Evolutionary conservation across 176 grass and related monocot genomes (phyloP).

Genomic region (Puccinellia tenuiflora): DNA sequence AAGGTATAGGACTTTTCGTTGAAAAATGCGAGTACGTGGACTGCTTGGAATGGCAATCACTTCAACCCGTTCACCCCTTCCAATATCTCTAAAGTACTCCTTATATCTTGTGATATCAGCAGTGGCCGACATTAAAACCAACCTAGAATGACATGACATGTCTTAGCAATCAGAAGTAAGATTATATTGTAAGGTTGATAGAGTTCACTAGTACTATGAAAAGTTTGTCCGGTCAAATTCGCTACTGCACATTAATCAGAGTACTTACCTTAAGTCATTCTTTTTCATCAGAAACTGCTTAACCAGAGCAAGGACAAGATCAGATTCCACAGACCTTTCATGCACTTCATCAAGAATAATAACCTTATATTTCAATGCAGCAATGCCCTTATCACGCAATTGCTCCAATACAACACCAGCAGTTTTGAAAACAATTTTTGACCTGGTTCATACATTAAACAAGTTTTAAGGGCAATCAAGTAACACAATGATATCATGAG

Average conservation of each 20-base stretch:
- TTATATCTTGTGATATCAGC: slow-evolving; percentile 91
- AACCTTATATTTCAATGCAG: slow-evolving; percentile 81
- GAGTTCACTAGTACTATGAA: not conserved
- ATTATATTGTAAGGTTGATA: slow-evolving; percentile 10
- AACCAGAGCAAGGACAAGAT: slow-evolving; percentile 75
- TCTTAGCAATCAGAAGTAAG: slow-evolving; percentile 19
- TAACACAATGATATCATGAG: not conserved
- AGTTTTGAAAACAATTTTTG: slow-evolving; percentile 95
- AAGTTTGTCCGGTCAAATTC: not conserved
- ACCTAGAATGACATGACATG: slow-evolving; percentile 42
- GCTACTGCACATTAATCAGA: slow-evolving; percentile 1
- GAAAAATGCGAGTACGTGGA: slow-evolving; percentile 49
- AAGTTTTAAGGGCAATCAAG: not conserved
- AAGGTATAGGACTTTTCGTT: slow-evolving; percentile 85
- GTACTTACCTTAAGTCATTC: slow-evolving; percentile 63
- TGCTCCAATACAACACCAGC: slow-evolving; percentile 90
- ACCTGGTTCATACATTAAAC: slow-evolving; percentile 44
- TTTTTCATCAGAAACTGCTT: slow-evolving; percentile 95
- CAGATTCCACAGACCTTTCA: slow-evolving; percentile 93
- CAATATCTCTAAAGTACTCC: slow-evolving; percentile 78
- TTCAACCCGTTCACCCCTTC: slow-evolving; percentile 86
- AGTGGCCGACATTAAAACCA: slow-evolving; percentile 93
- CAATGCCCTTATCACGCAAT: slow-evolving; percentile 75
- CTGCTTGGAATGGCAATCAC: slow-evolving; percentile 87
- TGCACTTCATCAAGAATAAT: slow-evolving; percentile 98